A percentile compares a stretch with the other conserved stretches of the same genome.
phyloP scores from a whole-genome alignment of 2,329 filamentous ascomycete genomes.

The Leptographium radiaticola region DNA sequence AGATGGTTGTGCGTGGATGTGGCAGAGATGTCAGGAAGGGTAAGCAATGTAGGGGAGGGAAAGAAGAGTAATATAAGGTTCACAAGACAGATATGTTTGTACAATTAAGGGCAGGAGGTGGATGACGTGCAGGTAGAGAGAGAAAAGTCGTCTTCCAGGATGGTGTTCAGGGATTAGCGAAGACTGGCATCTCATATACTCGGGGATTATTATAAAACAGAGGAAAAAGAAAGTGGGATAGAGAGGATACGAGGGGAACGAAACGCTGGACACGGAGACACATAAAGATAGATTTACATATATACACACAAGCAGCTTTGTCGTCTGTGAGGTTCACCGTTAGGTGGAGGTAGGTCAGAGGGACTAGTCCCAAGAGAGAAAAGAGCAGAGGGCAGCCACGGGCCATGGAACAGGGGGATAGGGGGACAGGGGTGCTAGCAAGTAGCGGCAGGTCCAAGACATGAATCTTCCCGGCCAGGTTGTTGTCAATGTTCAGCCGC shows the following conservation, averaged over 20 bases:
- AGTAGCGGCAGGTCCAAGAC: constrained; percentile 15
- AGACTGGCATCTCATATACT: background rate
- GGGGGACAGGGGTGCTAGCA: constrained; percentile 3
- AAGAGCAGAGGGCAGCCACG: background rate
- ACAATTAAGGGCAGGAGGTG: background rate
- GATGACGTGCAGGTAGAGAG: background rate
- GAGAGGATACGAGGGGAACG: background rate
- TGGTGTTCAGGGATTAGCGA: background rate
- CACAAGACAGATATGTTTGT: background rate
- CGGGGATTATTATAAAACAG: background rate
- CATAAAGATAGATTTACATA: background rate
- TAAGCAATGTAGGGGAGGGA: background rate
- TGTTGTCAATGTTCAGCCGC: constrained; percentile 15
- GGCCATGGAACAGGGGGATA: constrained; percentile 1
- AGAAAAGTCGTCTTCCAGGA: background rate
- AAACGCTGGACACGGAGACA: background rate
- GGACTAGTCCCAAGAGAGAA: constrained; percentile 6
- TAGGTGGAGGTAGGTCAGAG: constrained; percentile 5
- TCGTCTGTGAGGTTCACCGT: constrained; percentile 4
- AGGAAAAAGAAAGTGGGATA: constrained; percentile 7
- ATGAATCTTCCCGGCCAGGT: constrained; percentile 13
- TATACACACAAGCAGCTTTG: background rate
- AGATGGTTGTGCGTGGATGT: background rate
- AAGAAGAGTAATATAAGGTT: background rate
- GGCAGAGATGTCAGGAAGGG: background rate